phyloP scores from a whole-genome alignment of 2,329 filamentous ascomycete genomes.

The Trichoderma pleuroti region DNA sequence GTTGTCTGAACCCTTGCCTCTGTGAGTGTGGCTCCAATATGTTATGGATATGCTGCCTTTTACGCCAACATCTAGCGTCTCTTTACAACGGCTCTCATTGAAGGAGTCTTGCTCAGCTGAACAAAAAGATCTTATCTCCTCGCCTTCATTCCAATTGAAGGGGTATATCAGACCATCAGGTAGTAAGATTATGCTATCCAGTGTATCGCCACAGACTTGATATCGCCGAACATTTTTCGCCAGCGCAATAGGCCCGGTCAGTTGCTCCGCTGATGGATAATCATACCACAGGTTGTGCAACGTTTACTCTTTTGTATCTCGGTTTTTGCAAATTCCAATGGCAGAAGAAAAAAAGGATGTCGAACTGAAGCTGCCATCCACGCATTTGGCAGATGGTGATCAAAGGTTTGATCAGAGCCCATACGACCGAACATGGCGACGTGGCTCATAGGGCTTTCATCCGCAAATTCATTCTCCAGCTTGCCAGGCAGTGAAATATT shows the following conservation, averaged over 20 bases:
- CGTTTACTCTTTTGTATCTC: background rate
- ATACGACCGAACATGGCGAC: background rate
- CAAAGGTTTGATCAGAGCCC: background rate
- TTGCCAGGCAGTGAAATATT: background rate
- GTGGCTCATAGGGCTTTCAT: background rate
- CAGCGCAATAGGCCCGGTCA: background rate
- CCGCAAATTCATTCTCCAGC: background rate
- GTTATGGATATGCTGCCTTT: slow-evolving; percentile 15
- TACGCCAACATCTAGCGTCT: background rate
- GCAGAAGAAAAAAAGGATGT: background rate
- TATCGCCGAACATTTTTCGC: background rate
- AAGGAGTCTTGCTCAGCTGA: background rate
- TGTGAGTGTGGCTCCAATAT: slow-evolving; percentile 15
- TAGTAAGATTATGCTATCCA: background rate
- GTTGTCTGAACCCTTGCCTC: slow-evolving; percentile 1
- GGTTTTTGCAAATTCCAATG: background rate
- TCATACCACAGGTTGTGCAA: background rate
- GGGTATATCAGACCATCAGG: background rate
- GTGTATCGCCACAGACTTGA: background rate
- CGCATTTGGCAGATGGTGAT: background rate
- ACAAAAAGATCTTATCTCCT: background rate
- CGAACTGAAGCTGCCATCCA: background rate
- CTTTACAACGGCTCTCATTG: background rate
- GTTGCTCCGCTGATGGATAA: background rate
- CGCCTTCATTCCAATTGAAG: background rate